Conservation (phyloP, 1,139 yeast species). For the Candida sanyaensis region DNA sequence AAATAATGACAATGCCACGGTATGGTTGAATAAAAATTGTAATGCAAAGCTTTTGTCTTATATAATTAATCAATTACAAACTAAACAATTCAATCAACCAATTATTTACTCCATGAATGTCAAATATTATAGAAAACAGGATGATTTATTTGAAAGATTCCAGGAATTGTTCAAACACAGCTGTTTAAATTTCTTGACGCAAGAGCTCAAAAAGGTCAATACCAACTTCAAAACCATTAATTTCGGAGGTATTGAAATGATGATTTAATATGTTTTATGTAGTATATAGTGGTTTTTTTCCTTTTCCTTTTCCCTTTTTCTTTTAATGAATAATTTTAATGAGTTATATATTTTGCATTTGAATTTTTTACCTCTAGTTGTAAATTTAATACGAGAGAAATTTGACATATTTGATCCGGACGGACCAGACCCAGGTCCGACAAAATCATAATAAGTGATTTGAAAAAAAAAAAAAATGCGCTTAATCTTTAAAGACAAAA, state of each 20-base stretch:
- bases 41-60: constrained; percentile 12
- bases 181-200: constrained; percentile 7
- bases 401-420: too few relatives aligned
- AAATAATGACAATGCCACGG: not conserved
- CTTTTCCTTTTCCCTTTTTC: too few relatives aligned
- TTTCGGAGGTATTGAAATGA: constrained; percentile 3
- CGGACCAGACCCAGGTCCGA: too few relatives aligned
- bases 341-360: too few relatives aligned
- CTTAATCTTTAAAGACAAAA: not conserved
- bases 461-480: not conserved
- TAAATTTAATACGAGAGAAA: too few relatives aligned
- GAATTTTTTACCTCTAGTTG: too few relatives aligned
- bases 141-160: constrained; percentile 9
- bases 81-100: constrained; percentile 12
- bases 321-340: not conserved
- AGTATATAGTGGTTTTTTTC: not conserved
- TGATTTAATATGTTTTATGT: not conserved
- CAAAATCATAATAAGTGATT: too few relatives aligned
- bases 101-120: constrained; percentile 12
- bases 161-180: constrained; percentile 15
- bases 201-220: not conserved
- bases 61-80: constrained; percentile 11
- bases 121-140: constrained; percentile 6
- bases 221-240: not conserved
- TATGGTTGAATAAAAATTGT: constrained; percentile 9